A percentile compares a stretch with the other conserved stretches of the same genome.
Evolutionary conservation across 2,329 filamentous ascomycete genomes (phyloP).

Genomic region (Colletotrichum coccodes): DNA sequence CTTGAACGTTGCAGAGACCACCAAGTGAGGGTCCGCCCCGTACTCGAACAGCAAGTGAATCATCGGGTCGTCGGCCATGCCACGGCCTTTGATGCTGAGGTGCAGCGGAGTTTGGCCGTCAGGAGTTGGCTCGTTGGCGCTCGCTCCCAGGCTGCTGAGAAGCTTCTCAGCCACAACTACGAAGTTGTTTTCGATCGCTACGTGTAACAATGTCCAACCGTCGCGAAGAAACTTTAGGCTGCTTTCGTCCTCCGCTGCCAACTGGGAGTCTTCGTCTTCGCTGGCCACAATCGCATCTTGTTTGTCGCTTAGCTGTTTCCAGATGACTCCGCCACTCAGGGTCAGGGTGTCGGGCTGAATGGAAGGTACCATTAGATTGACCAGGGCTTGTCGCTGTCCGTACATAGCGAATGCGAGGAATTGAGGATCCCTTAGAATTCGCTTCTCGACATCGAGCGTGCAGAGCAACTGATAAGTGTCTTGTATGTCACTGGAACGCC

Average conservation of each 20-base stretch:
- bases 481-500: too few species aligned
- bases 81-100: background rate
- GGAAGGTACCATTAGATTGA: background rate
- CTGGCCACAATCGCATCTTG: background rate
- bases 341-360: background rate
- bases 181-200: background rate
- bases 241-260: background rate
- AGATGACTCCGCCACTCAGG: background rate
- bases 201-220: background rate
- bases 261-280: too few species aligned
- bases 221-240: background rate
- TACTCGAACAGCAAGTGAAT: background rate
- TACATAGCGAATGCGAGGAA: background rate
- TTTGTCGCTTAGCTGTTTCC: background rate
- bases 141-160: background rate
- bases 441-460: background rate
- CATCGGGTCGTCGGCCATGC: background rate
- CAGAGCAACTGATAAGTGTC: background rate
- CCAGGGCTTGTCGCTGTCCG: background rate
- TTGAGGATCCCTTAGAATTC: background rate
- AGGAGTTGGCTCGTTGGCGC: background rate
- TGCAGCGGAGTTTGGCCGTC: background rate
- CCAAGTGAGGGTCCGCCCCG: background rate
- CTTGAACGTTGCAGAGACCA: background rate
- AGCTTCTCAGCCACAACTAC: background rate